Base-by-base conservation (phyloP, 345 rosid species). In the Ricinus communis region DNA sequence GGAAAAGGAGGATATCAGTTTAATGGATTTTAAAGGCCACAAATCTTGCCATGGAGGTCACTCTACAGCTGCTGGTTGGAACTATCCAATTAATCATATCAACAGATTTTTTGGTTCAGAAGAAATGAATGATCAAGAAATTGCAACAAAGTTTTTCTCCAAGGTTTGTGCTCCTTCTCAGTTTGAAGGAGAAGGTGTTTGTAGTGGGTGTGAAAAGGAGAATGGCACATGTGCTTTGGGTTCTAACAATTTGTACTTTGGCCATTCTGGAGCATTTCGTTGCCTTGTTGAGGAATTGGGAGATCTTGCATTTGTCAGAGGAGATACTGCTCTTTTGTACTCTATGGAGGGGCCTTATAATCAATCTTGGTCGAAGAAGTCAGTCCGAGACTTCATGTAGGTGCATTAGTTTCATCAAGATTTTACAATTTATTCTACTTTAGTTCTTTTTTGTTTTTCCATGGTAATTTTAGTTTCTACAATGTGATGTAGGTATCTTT, bases 21-120 rank as follows among this genome's bases (percentile, higher is more conserved):
- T 82, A 43, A 36, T 36, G 58, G 81, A 74, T 59, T 76, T 76
- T 70, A 65, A 76, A 57, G 85, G 83, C 13, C 65, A 53, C 7
- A 74, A 64, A 40, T 79, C 83, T 16, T 82, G 86, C 82, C 79
- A 82, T 52, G 81, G 81, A 12, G 59, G 81, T 8, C 62, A 71
- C 61, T 77, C 77, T 51, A 71, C 75, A 5, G 83, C 83, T 21
- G 66, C 81, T 5, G 83, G 83, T 11, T 82, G 86, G 86, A 79
- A 72, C 69, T 77, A 74, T 57, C 83, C 81, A 8, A 38, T 82
- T 54, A 74, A 68, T 46, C 72, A 51, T 33, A 73, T 82, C 58
- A 65, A 51, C 68, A 62, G 62, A 41, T 71, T 45, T 22, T 13
- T 50, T 19, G 70, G 21, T 13, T 57, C 38, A 2, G 40, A 51